These are phyloP conservation scores for Neofusicoccum ribis DNA, from an alignment of 2,329 filamentous ascomycete species.

Conservation along the genomic window DNA sequence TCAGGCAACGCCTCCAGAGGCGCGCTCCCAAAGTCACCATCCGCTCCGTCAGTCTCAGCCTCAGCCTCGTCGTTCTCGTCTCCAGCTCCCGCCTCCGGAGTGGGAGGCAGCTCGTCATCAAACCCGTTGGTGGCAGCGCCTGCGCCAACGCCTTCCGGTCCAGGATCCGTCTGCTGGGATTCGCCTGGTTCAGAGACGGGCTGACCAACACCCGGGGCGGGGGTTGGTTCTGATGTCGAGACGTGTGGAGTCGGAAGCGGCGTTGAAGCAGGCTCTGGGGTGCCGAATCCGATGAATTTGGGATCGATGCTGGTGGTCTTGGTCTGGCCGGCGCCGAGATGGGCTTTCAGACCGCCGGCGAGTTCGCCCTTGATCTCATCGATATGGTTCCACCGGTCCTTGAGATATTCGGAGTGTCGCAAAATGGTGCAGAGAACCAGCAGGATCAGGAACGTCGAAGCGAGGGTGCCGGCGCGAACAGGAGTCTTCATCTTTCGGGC, in stretches of 20 bases:
- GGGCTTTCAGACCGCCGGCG: background rate
- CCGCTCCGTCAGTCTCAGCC: background rate
- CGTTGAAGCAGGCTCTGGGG: background rate
- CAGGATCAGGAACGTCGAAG: conserved; percentile 3
- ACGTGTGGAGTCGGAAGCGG: background rate
- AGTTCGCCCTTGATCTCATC: conserved; percentile 2
- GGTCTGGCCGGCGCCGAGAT: background rate
- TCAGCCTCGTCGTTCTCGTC: background rate
- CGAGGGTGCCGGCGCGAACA: conserved; percentile 9
- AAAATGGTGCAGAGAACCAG: conserved; percentile 2
- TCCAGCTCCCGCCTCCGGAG: background rate
- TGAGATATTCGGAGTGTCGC: conserved; percentile 7
- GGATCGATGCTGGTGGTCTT: background rate
- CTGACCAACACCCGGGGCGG: background rate
- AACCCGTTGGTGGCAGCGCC: background rate
- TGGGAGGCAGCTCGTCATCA: background rate
- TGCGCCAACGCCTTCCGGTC: too few relatives aligned
- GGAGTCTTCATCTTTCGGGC: conserved; percentile 15
- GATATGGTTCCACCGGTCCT: conserved; percentile 2
- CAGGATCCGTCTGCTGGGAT: too few relatives aligned
- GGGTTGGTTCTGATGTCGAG: background rate
- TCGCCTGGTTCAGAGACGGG: background rate
- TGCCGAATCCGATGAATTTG: conserved; percentile 16
- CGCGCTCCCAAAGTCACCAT: background rate
- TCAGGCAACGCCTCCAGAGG: background rate